phyloP scores from a whole-genome alignment of 2,329 filamentous ascomycete species.

The Stenocarpella maydis region DNA sequence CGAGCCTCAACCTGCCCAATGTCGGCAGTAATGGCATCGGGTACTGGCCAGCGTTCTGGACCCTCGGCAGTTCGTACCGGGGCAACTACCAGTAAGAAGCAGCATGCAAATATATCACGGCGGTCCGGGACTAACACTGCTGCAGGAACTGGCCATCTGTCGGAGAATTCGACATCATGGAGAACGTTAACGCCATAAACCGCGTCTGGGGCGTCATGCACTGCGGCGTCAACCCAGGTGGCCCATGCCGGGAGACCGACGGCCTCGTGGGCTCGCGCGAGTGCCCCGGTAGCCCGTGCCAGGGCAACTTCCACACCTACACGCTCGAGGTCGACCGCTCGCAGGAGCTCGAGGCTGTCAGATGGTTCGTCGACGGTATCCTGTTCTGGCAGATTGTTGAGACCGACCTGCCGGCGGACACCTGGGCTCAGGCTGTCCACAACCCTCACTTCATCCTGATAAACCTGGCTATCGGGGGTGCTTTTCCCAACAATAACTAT shows the following conservation, averaged over 20 bases:
- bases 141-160: constrained; percentile 52
- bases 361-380: constrained; percentile 21
- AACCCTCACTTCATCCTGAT: constrained; percentile 4
- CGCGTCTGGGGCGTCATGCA: constrained; percentile 57
- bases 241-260: constrained; percentile 48
- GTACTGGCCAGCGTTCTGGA: constrained; percentile 65
- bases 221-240: constrained; percentile 54
- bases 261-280: constrained; percentile 15
- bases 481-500: constrained; percentile 3
- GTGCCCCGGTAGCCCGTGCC: constrained; percentile 10
- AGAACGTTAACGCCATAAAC: constrained; percentile 57
- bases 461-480: constrained; percentile 2
- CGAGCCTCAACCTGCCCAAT: constrained; percentile 35
- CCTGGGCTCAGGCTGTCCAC: constrained; percentile 11
- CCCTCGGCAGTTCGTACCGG: constrained; percentile 56
- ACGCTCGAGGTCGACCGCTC: constrained; percentile 15
- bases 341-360: constrained; percentile 14
- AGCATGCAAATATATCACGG: background rate
- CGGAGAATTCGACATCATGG: constrained; percentile 63
- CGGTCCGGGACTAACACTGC: background rate
- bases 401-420: constrained; percentile 6
- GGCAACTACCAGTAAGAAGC: constrained; percentile 42
- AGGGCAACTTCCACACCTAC: constrained; percentile 24
- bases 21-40: constrained; percentile 44
- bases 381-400: constrained; percentile 15